Evolutionary conservation across 108 stramenopile genomes (phyloP).

Genomic region (Cyclotella distinguenda): DNA sequence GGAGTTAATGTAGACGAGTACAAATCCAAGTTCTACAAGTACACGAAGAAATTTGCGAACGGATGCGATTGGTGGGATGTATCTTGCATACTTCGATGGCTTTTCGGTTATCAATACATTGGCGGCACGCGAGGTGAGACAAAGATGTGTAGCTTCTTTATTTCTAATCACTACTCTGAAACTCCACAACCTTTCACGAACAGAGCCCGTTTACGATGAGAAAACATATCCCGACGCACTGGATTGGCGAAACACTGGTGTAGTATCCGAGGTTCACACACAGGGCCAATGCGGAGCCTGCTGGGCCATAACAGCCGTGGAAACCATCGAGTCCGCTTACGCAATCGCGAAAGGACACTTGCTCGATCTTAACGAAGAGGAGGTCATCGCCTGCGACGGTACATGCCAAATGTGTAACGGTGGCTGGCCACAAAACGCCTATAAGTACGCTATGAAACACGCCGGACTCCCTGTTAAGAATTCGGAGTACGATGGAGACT

Average conservation of each 20-base stretch:
- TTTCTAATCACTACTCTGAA: no score
- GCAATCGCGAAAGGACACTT: constrained; percentile 67
- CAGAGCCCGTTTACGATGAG: constrained; percentile 59
- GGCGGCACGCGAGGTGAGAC: constrained; percentile 65
- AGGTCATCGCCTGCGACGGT: constrained; percentile 76
- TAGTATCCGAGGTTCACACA: constrained; percentile 64
- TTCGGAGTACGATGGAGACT: constrained; percentile 67
- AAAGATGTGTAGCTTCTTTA: no score
- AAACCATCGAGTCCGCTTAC: constrained; percentile 81
- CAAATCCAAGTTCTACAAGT: constrained; percentile 10
- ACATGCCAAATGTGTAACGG: constrained; percentile 74
- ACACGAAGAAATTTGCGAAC: constrained; percentile 28
- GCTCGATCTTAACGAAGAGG: constrained; percentile 66
- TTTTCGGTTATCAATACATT: constrained; percentile 64
- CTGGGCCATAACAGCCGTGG: constrained; percentile 90
- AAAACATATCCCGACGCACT: constrained; percentile 50
- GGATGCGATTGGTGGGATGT: constrained; percentile 74
- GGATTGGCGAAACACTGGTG: constrained; percentile 84
- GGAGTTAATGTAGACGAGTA: constrained; percentile 24
- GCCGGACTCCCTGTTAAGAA: constrained; percentile 62
- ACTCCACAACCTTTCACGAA: no score
- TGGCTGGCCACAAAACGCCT: constrained; percentile 91
- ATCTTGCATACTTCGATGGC: constrained; percentile 63
- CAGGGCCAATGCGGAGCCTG: constrained; percentile 86
- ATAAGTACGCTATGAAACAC: constrained; percentile 80